Conservation (phyloP, 2,329 filamentous ascomycete species). For the Fusarium lateritium region DNA sequence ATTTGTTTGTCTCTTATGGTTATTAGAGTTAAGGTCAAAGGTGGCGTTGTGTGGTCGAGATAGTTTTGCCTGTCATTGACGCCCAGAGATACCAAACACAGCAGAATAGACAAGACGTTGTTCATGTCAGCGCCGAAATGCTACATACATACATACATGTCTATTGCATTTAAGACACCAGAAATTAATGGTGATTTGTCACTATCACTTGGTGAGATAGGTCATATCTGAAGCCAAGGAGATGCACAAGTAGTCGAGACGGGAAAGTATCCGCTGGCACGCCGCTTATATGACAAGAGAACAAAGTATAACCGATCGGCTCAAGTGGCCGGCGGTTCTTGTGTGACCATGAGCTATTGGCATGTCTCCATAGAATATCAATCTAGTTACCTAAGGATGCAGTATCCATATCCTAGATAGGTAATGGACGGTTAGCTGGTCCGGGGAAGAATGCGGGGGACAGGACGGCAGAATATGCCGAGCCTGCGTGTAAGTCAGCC, state of each 20-base stretch:
- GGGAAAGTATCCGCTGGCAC: neutral
- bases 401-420: no score
- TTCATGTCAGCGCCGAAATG: constrained; percentile 20
- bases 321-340: neutral
- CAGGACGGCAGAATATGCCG: neutral
- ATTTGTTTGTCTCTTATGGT: neutral
- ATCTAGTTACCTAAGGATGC: no score
- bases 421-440: neutral
- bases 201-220: neutral
- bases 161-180: no score
- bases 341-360: neutral
- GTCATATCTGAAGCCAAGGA: neutral
- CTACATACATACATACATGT: neutral
- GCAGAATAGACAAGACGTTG: constrained; percentile 31
- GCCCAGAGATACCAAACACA: constrained; percentile 11
- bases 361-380: neutral
- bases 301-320: neutral
- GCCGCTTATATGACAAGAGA: no score
- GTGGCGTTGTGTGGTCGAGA: constrained; percentile 2
- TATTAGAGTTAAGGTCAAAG: neutral
- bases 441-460: neutral
- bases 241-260: neutral
- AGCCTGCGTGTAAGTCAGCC: neutral
- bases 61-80: constrained; percentile 19
- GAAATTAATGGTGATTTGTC: neutral